Evolutionary conservation across 176 grass and related monocot species (phyloP), one percentile per base, ranked within the genome.

Genomic region (Aegilops tauschii): DNA sequence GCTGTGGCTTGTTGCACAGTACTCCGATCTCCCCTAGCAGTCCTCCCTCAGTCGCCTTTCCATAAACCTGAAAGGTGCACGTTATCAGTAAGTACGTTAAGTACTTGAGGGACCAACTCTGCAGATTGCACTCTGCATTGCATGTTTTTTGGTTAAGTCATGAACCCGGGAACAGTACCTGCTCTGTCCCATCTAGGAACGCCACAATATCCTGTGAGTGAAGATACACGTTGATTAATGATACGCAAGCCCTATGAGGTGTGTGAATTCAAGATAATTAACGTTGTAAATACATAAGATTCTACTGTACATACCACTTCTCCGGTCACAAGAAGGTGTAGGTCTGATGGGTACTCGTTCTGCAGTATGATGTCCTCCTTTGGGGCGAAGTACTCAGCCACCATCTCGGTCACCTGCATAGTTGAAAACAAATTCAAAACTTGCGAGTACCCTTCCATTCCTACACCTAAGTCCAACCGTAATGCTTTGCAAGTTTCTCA

Each of bases 351-450:
- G 32, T 87, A 86, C 45, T 96, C 92, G 66, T 92, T 91, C 87
- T 98, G 96, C 42, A 96, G n/a, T 71, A 94, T 90, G 87, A 98
- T 73, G 37, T 98, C 92, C 80, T 96, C 93, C 86, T 83, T 91
- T 30, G 93, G 92, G n/a, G 93, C 81, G 84, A 93, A 92, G 76
- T 94, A 98, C 84, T 98, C 96, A 1, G 88, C 66, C 71, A 91
- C 88, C 92, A 94, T 85, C 30, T 67, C 83, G 0, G 73, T 85
- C 2, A 85, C 83, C 83, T 85, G 73, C 73, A 66, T 73, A 39
- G 13, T 73, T 45, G 0, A 11, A 76, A 20, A 0, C 25, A 52
- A 52, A 11, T 52, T 31, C 2, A 2, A 11, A 0, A 11, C 12
- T 21, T 64, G 27, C 31, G 12, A 76, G 12, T 9, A 47, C 8